These are phyloP conservation scores for Paecilomyces sp. DNA, from an alignment of 2,329 filamentous ascomycete genomes.

Conservation along the genomic window DNA sequence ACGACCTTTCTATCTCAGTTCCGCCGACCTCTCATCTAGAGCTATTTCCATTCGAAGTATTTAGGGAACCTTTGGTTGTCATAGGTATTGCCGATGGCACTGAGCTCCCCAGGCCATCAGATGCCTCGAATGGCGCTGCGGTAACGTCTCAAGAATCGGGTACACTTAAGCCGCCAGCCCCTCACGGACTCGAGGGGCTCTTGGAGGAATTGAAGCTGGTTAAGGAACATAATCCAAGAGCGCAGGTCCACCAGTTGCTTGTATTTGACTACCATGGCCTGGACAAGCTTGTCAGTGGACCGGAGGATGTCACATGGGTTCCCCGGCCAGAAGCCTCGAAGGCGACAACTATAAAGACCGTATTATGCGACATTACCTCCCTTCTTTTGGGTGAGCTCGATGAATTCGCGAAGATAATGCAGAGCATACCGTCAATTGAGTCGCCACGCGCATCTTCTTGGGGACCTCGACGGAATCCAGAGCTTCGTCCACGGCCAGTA, in stretches of 20 bases:
- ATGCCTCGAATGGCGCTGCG: constrained; percentile 2
- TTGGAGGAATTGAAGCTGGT: constrained; percentile 62
- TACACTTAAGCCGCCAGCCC: constrained; percentile 27
- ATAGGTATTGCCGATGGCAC: constrained; percentile 77
- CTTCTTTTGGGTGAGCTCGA: constrained; percentile 69
- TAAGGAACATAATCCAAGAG: constrained; percentile 65
- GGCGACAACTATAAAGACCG: constrained; percentile 71
- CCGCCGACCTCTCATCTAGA: constrained; percentile 73
- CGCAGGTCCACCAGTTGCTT: constrained; percentile 69
- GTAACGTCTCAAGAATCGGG: constrained; percentile 5
- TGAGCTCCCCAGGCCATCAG: constrained; percentile 46
- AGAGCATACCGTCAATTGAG: constrained; percentile 67
- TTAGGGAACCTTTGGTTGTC: constrained; percentile 74
- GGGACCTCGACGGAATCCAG: constrained; percentile 46
- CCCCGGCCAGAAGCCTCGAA: constrained; percentile 62
- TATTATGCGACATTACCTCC: constrained; percentile 73
- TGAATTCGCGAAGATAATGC: constrained; percentile 63
- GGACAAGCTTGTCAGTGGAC: constrained; percentile 47
- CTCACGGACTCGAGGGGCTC: constrained; percentile 31
- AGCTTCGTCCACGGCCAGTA: constrained; percentile 30
- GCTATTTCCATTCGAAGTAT: constrained; percentile 82
- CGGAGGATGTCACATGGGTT: constrained; percentile 63
- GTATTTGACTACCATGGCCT: constrained; percentile 66
- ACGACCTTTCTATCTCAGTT: constrained; percentile 74
- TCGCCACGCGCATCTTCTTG: constrained; percentile 54